Percentiles rank a stretch among this genome's conserved stretches.
Conservation (phyloP, 768 basidiomycete genomes). For the Tylopilus subfusipes region DNA sequence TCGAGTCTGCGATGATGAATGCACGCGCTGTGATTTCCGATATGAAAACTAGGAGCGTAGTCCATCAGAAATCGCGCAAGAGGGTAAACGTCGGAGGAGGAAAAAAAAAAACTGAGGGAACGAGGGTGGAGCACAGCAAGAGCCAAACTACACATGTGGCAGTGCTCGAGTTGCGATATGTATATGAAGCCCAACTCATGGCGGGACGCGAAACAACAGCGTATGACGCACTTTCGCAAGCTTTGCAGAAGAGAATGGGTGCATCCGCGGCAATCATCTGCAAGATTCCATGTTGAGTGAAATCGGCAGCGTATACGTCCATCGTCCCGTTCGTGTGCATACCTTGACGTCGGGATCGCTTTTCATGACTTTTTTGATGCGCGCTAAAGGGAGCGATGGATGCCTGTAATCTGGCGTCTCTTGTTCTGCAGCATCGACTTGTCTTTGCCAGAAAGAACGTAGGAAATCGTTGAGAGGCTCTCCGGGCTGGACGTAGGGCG, state of each 20-base stretch:
- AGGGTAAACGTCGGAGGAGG: background rate
- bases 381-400: constrained; percentile 84
- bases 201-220: background rate
- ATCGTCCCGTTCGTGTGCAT: constrained; percentile 23
- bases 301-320: background rate
- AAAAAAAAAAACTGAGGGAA: background rate
- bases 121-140: background rate
- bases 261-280: constrained; percentile 99
- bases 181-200: background rate
- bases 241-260: constrained; percentile 95
- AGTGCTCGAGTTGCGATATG: constrained; percentile 1
- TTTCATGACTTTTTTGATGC: constrained; percentile 99
- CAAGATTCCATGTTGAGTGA: background rate
- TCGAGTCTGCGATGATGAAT: constrained; percentile 92
- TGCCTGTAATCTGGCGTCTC: constrained; percentile 87
- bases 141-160: background rate
- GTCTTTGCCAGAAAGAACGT: constrained; percentile 85
- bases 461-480: constrained; percentile 86
- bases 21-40: constrained; percentile 94
- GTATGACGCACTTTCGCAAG: constrained; percentile 84
- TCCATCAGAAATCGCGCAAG: background rate
- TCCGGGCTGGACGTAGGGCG: constrained; percentile 76
- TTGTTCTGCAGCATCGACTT: constrained; percentile 81
- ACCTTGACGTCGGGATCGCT: constrained; percentile 97
- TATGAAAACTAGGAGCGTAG: constrained; percentile 72